phyloP scores from a whole-genome alignment of 2,329 filamentous ascomycete species.

The Colletotrichum lindemuthianum region DNA sequence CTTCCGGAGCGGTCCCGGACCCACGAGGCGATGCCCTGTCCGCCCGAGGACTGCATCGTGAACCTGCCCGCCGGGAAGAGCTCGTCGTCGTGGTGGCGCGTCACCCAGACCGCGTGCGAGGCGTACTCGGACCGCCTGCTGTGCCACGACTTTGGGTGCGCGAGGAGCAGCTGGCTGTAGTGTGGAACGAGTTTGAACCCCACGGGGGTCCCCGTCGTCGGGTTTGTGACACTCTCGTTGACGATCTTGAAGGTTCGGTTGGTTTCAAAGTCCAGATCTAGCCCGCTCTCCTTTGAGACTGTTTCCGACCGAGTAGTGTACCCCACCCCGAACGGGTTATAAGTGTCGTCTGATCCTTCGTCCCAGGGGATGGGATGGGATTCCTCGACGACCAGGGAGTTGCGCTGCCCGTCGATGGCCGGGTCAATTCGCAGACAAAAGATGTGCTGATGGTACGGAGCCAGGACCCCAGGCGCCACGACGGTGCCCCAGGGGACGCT shows the following conservation, averaged over 20 bases:
- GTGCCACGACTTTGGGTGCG: conserved; percentile 51
- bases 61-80: conserved; percentile 54
- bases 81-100: conserved; percentile 54
- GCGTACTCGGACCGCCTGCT: conserved; percentile 54
- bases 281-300: conserved; percentile 54
- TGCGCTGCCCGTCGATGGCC: conserved; percentile 67
- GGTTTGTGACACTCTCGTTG: conserved; percentile 55
- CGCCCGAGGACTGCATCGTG: conserved; percentile 58
- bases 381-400: conserved; percentile 59
- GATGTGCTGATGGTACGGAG: conserved; percentile 75
- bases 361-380: conserved; percentile 53
- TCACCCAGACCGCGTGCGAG: conserved; percentile 57
- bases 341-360: conserved; percentile 4
- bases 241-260: conserved; percentile 61
- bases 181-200: conserved; percentile 57
- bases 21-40: conserved; percentile 51
- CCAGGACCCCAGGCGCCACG: conserved; percentile 70
- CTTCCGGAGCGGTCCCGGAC: conserved; percentile 47
- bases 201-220: conserved; percentile 54
- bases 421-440: conserved; percentile 75
- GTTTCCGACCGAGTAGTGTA: conserved; percentile 54
- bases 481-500: conserved; percentile 67
- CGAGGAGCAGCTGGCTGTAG: conserved; percentile 58
- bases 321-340: conserved; percentile 64
- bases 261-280: conserved; percentile 61